phyloP scores from a whole-genome alignment of 306 rosid species.

The Rosa persica region DNA sequence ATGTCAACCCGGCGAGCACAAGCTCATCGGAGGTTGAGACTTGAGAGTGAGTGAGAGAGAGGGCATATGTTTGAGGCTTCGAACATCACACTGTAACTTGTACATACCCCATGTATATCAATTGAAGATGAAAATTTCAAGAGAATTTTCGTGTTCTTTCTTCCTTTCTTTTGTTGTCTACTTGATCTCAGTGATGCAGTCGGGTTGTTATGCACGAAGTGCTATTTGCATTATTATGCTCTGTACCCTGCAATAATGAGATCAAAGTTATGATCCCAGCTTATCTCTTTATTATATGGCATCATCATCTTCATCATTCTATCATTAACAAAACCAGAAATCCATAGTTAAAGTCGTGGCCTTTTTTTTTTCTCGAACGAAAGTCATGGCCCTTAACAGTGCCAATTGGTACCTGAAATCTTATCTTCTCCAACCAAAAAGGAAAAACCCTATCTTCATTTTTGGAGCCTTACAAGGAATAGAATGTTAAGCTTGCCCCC shows the following conservation, averaged over 20 bases:
- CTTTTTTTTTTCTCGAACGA: not conserved
- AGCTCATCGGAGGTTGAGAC: slow-evolving; percentile 69
- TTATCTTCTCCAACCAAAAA: slow-evolving; percentile 13
- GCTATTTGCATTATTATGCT: slow-evolving; percentile 22
- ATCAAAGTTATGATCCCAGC: slow-evolving; percentile 18
- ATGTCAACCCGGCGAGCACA: slow-evolving; percentile 72
- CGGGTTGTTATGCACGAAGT: slow-evolving; percentile 19
- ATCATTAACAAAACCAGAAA: not conserved
- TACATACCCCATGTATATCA: slow-evolving; percentile 71
- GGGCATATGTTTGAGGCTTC: slow-evolving; percentile 40
- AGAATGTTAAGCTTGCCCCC: not conserved
- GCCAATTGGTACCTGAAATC: slow-evolving; percentile 10
- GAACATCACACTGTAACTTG: slow-evolving; percentile 64
- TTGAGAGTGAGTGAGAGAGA: slow-evolving; percentile 3
- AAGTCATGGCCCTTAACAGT: not conserved
- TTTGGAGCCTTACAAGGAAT: not conserved
- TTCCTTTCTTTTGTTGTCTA: not conserved
- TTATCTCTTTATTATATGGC: slow-evolving; percentile 12
- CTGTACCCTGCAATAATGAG: slow-evolving; percentile 27
- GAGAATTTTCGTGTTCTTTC: not conserved
- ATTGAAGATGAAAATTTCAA: slow-evolving; percentile 48
- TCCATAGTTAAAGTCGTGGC: not conserved
- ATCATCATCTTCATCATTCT: slow-evolving; percentile 19
- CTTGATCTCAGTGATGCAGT: slow-evolving; percentile 14
- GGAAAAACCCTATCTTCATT: slow-evolving; percentile 19